A percentile compares a stretch with the other conserved stretches of the same genome.
Evolutionary conservation across 768 basidiomycete species (phyloP).

Genomic region (Thelephora aurantiotincta): DNA sequence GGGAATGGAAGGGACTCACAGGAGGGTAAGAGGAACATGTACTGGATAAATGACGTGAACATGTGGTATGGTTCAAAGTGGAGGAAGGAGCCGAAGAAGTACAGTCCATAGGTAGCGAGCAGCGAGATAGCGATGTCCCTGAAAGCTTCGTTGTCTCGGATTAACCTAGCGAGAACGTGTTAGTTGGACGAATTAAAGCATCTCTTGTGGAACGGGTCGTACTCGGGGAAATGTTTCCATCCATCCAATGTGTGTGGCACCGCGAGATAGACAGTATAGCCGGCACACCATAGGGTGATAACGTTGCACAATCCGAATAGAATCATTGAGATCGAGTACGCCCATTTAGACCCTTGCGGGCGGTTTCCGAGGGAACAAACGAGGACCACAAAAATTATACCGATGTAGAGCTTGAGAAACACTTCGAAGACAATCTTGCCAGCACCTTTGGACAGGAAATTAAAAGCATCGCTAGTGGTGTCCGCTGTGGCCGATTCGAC

Average conservation of each 20-base stretch:
- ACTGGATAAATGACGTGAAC: conserved; percentile 85
- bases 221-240: conserved; percentile 67
- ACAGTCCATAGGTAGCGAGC: conserved; percentile 66
- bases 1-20: conserved; percentile 25
- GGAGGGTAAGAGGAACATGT: conserved; percentile 78
- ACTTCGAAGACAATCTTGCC: conserved; percentile 66
- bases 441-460: conserved; percentile 59
- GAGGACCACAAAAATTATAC: conserved; percentile 64
- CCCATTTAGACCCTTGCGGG: conserved; percentile 84
- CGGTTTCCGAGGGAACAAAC: conserved; percentile 89
- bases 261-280: conserved; percentile 77
- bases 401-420: conserved; percentile 74
- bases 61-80: conserved; percentile 96
- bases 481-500: conserved; percentile 63
- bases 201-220: conserved; percentile 48
- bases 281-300: conserved; percentile 82
- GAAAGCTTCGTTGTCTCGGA: conserved; percentile 53
- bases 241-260: conserved; percentile 62
- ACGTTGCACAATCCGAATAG: conserved; percentile 68
- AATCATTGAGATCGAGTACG: conserved; percentile 61
- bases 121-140: conserved; percentile 78
- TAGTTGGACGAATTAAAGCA: conserved; percentile 67
- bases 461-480: conserved; percentile 54
- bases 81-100: conserved; percentile 76
- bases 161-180: conserved; percentile 58